phyloP scores from a whole-genome alignment of 1,139 yeast species.

The Taphrina confusa region DNA sequence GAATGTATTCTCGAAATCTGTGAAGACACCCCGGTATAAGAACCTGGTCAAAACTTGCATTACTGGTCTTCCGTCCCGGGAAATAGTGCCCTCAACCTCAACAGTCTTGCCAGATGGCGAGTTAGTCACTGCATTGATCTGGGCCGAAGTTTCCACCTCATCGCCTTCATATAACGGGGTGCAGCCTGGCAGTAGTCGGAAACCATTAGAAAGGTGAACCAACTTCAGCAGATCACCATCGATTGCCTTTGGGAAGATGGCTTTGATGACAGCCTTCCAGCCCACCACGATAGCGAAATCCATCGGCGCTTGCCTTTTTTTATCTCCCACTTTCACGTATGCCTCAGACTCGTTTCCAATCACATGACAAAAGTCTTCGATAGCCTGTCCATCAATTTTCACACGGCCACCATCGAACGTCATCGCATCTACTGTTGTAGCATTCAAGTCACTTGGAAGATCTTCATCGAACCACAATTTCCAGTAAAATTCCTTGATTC shows the following conservation, averaged over 20 bases:
- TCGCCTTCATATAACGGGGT: conserved; percentile 88
- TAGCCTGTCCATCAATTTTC: conserved; percentile 70
- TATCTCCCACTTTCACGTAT: conserved; percentile 84
- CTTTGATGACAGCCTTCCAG: conserved; percentile 96
- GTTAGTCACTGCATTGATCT: conserved; percentile 82
- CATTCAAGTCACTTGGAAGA: conserved; percentile 58
- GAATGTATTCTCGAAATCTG: conserved; percentile 88
- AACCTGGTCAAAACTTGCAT: conserved; percentile 94
- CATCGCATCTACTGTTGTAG: conserved; percentile 60
- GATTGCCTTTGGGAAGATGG: conserved; percentile 92
- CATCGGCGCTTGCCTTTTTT: conserved; percentile 80
- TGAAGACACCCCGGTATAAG: conserved; percentile 91
- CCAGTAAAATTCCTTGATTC: conserved; percentile 98
- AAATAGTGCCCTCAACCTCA: conserved; percentile 87
- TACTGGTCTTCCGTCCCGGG: conserved; percentile 73
- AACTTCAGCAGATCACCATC: conserved; percentile 94
- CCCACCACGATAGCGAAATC: conserved; percentile 98
- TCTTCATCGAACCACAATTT: conserved; percentile 84
- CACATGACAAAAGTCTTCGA: conserved; percentile 93
- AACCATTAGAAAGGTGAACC: conserved; percentile 93
- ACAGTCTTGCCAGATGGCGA: conserved; percentile 94
- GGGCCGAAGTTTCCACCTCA: conserved; percentile 76
- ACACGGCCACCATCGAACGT: conserved; percentile 70
- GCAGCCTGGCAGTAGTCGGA: conserved; percentile 90
- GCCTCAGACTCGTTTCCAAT: conserved; percentile 97